Evolutionary conservation across 2,329 filamentous ascomycete genomes (phyloP), one percentile per base, ranked within the genome.

Genomic region (Ramularia endophylla): DNA sequence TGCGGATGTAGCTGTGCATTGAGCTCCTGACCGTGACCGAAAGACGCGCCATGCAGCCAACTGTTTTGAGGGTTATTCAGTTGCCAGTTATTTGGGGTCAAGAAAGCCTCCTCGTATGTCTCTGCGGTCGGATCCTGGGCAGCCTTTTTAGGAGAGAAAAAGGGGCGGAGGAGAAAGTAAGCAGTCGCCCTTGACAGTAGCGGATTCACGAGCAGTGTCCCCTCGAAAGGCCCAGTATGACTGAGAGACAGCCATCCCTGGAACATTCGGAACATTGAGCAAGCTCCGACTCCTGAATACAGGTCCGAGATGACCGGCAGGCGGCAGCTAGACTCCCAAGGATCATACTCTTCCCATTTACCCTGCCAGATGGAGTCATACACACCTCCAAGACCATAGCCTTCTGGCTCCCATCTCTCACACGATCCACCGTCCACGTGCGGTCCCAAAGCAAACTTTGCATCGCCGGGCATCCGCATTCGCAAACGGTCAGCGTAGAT

Each of bases 241-340:
- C 82, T 87, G 74, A 95, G 82, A 45, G 77, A 78, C 38, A 95
- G 64, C 89, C 89, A 95, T 13, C 87, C 89, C 65, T 95, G 89
- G 62, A 86, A 90, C 74, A 87, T 84, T 28, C 90, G 77, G 65
- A 95, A 88, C 70, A 88, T 87, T 33, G 76, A 83, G 65, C 87
- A 94, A 1, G 85, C 81, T 0, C 89, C 88, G 0, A 87, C 74
- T 0, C 88, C 87, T 37, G 86, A 74, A 60, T 95, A 92, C 25
- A 89, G 66, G 62, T 95, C 83, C 46, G 78, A 81, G 2, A 79
- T 74, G 3, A 83, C 86, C 0, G 68, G 64, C 0, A 90, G 71
- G 3, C 89, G 76, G 5, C 77, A 75, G 48, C 76, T 79, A 0
- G 80, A 80, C 55, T 95, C 87, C 78, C 83, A 95, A 0, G 87